These are phyloP conservation scores for Cladosporium sp. DNA, from an alignment of 2,329 filamentous ascomycete species.

Conservation along the genomic window DNA sequence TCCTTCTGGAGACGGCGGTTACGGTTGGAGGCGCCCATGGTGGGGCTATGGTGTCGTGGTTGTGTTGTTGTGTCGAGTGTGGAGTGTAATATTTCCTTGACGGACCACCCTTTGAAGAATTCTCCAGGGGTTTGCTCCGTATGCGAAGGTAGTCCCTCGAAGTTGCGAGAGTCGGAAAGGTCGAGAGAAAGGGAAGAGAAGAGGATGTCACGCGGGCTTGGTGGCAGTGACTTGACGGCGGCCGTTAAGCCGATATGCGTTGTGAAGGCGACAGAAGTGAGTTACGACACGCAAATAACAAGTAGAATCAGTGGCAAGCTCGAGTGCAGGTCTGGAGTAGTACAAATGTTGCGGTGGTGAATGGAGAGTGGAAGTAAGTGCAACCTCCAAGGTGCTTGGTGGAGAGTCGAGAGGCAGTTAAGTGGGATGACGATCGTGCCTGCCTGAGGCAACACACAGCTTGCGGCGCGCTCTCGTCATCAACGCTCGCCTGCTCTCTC, in stretches of 20 bases:
- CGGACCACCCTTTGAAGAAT: neutral
- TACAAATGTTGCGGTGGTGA: neutral
- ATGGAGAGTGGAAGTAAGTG: neutral
- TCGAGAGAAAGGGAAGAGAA: neutral
- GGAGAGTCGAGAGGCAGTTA: neutral
- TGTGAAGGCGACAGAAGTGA: neutral
- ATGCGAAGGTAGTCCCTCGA: neutral
- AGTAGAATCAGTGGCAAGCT: neutral
- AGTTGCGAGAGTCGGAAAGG: neutral
- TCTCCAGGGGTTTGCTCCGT: neutral
- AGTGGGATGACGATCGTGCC: conserved; percentile 2
- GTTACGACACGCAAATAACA: neutral
- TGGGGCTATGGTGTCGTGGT: conserved; percentile 12
- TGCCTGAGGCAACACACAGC: neutral
- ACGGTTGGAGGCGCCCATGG: conserved; percentile 58
- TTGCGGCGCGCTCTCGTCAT: neutral
- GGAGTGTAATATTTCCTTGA: neutral
- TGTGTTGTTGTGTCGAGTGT: neutral
- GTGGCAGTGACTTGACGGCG: neutral
- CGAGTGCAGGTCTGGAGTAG: neutral
- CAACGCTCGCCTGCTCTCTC: conserved; percentile 4
- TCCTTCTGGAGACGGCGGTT: conserved; percentile 71
- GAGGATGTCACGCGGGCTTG: conserved; percentile 10
- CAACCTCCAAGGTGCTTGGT: neutral
- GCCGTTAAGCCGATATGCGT: conserved; percentile 1